Evolutionary conservation across 768 basidiomycete species (phyloP), one percentile per base, ranked within the genome.

Genomic region (Termitomyces sp.): DNA sequence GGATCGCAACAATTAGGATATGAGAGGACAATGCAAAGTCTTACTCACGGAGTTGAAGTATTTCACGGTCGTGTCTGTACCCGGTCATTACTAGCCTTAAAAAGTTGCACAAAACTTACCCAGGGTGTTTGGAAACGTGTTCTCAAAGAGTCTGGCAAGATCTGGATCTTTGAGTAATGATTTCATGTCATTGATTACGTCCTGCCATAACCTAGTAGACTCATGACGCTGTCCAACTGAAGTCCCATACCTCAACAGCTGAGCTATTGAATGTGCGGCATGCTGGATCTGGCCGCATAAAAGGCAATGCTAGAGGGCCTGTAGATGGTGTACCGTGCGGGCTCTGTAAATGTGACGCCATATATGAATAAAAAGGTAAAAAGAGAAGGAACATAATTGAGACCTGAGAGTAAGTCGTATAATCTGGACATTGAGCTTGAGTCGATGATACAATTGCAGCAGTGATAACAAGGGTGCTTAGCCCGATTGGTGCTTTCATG

Each of bases 51-150:
- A 62, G 64, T 77, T 83, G 67, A 83, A 90, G 64, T 89, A 92
- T 65, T 80, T 84, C 55, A 92, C 84, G 8, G 89, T 90, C 3
- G 88, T 90, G 62, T 91, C 89, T 88, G 56, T 19, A 35, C 32
- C 26, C 17, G 17, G 34, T 53, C 42, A 51, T 48, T 40, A 9
- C 54, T 24, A 49, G 51, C 22, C 53, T 24, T 30, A 22, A 26
- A 17, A 47, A 54, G 35, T 40, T 42, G 30, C 17, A 22, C 40
- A 12, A 5, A 19, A 8, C 74, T 56, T 60, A 87, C 87, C 88
- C 44, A 91, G 77, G 0, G 89, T 91, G 61, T 89, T 89, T 3
- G 89, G 89, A 64, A 90, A 89, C 0, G 88, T 85, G 58, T 90
- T 91, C 67, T 90, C 88, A 60, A 91, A 91, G 21, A 91, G 66